A percentile compares a stretch with the other conserved stretches of the same genome.
These are phyloP conservation scores for Starmerella tilneyi DNA, from an alignment of 805 yeast species.

Conservation along the genomic window DNA sequence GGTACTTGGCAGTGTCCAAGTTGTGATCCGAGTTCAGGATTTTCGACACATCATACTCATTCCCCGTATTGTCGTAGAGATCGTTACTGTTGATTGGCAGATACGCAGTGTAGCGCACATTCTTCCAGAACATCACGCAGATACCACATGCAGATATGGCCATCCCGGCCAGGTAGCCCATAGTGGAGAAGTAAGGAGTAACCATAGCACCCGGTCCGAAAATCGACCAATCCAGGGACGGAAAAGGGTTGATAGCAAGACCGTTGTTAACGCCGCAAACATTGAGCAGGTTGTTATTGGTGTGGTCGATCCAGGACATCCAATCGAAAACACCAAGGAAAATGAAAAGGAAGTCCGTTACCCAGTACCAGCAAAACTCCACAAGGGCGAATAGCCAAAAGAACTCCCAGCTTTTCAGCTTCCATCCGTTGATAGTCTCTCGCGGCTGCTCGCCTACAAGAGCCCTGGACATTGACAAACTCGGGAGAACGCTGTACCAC, in stretches of 20 bases:
- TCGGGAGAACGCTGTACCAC: slow-evolving; percentile 47
- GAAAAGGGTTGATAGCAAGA: slow-evolving; percentile 44
- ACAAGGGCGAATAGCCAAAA: slow-evolving; percentile 42
- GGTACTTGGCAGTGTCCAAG: slow-evolving; percentile 40
- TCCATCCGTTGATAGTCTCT: slow-evolving; percentile 49
- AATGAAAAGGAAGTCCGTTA: slow-evolving; percentile 47
- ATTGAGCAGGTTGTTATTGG: slow-evolving; percentile 39
- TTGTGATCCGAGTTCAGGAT: slow-evolving; percentile 39
- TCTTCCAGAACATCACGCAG: slow-evolving; percentile 35
- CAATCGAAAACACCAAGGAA: slow-evolving; percentile 54
- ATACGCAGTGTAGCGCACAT: slow-evolving; percentile 42
- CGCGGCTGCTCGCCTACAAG: slow-evolving; percentile 34
- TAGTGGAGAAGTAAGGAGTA: slow-evolving; percentile 37
- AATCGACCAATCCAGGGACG: slow-evolving; percentile 37
- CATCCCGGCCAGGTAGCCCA: slow-evolving; percentile 33
- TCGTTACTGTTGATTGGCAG: slow-evolving; percentile 41
- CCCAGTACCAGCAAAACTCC: slow-evolving; percentile 25
- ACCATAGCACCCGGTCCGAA: slow-evolving; percentile 39
- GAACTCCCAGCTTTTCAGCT: slow-evolving; percentile 41
- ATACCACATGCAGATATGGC: slow-evolving; percentile 29
- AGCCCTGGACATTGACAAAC: slow-evolving; percentile 42
- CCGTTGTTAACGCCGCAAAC: slow-evolving; percentile 42
- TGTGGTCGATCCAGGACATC: slow-evolving; percentile 50
- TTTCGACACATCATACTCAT: slow-evolving; percentile 36
- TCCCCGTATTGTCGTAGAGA: slow-evolving; percentile 36